phyloP scores from a whole-genome alignment of 805 yeast genomes.

The Priceomyces castillae region DNA sequence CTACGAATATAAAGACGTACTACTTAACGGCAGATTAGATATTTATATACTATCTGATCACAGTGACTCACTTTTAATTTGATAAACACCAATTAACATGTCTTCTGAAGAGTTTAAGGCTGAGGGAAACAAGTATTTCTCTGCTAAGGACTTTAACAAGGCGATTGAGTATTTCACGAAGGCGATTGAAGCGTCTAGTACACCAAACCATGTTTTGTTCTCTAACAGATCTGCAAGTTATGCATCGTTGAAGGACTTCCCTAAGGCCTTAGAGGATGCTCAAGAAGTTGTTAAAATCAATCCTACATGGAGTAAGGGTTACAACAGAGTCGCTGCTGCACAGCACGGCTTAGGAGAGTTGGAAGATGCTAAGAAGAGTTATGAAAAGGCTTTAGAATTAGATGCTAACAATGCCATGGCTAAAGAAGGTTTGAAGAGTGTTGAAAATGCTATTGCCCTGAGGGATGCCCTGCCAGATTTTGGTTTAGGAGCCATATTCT shows the following conservation, averaged over 20 bases:
- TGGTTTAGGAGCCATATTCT: constrained; percentile 76
- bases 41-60: no score
- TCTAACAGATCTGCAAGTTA: constrained; percentile 93
- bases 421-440: constrained; percentile 70
- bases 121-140: constrained; percentile 90
- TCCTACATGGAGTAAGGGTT: constrained; percentile 93
- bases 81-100: constrained; percentile 13
- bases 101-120: constrained; percentile 79
- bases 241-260: constrained; percentile 74
- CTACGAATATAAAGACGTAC: not conserved
- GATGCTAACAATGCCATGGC: constrained; percentile 87
- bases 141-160: constrained; percentile 75
- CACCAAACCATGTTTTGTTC: constrained; percentile 87
- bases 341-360: constrained; percentile 79
- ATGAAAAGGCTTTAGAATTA: constrained; percentile 74
- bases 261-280: constrained; percentile 80
- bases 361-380: constrained; percentile 69
- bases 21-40: no score
- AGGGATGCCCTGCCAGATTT: constrained; percentile 61
- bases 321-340: constrained; percentile 92
- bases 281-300: constrained; percentile 76
- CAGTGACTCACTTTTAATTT: no score
- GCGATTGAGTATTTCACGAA: constrained; percentile 81
- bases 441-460: constrained; percentile 55
- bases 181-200: constrained; percentile 79